These are phyloP conservation scores for Drechslerella coelobrocha DNA, from an alignment of 2,329 filamentous ascomycete species.

Conservation along the genomic window DNA sequence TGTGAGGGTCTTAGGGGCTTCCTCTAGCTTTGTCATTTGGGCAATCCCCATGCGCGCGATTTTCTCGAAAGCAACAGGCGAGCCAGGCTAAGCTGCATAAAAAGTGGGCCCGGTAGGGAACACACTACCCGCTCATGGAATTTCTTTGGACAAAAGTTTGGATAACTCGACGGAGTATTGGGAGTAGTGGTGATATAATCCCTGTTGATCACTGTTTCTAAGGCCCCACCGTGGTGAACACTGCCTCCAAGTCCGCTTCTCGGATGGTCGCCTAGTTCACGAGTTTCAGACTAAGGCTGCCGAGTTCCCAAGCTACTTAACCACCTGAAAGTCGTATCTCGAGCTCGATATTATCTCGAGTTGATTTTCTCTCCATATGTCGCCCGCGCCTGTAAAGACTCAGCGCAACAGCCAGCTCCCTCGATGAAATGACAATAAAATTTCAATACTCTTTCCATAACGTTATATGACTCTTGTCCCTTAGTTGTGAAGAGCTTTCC, in stretches of 20 bases:
- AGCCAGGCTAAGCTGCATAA: conserved; percentile 2
- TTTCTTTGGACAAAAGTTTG: conserved; percentile 41
- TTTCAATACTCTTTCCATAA: too few relatives aligned
- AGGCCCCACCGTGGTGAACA: conserved; percentile 27
- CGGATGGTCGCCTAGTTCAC: conserved; percentile 48
- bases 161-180: too few relatives aligned
- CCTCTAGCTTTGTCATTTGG: conserved; percentile 2
- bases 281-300: conserved; percentile 2
- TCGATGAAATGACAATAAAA: too few relatives aligned
- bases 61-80: conserved; percentile 19
- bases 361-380: not conserved
- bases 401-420: too few relatives aligned
- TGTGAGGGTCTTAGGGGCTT: conserved; percentile 31
- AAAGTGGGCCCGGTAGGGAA: not conserved
- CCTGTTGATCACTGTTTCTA: conserved; percentile 25
- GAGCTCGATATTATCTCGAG: not conserved
- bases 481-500: too few relatives aligned
- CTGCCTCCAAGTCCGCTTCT: conserved; percentile 38
- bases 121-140: conserved; percentile 1
- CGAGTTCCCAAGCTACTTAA: conserved; percentile 34
- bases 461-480: too few relatives aligned
- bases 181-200: conserved; percentile 23
- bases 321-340: not conserved
- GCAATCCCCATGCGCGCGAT: conserved; percentile 24
- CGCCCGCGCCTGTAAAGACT: too few relatives aligned